These are phyloP conservation scores for Ichthyophthirius multifiliis DNA, from an alignment of 169 alveolate species.

Conservation along the genomic window DNA sequence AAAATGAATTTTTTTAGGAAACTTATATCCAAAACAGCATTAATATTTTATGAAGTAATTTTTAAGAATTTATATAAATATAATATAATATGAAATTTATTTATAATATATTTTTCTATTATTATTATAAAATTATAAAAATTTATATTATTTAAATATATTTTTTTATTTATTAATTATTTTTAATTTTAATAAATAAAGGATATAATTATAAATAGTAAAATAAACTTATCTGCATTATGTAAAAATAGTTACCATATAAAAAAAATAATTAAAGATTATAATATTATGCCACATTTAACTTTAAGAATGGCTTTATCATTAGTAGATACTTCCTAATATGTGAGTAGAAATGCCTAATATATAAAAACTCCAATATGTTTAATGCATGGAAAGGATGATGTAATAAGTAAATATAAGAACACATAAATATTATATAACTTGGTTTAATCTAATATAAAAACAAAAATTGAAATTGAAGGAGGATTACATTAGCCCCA, in stretches of 20 bases:
- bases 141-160: no score
- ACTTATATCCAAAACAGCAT: background rate
- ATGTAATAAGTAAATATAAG: background rate
- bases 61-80: background rate
- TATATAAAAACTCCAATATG: background rate
- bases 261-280: background rate
- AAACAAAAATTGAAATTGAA: background rate
- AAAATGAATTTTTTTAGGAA: background rate
- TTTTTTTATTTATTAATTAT: no score
- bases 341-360: background rate
- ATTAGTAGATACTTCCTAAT: background rate
- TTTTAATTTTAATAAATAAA: background rate
- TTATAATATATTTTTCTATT: no score
- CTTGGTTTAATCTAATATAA: background rate
- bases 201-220: background rate
- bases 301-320: background rate
- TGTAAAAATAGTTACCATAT: conserved; percentile 6
- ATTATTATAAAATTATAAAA: no score
- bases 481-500: background rate
- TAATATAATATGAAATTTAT: background rate
- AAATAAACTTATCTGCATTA: background rate
- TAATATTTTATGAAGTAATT: background rate
- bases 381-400: conserved; percentile 1
- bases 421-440: background rate
- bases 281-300: background rate